phyloP scores from a whole-genome alignment of 148 eudicot species.

The Rhododendron ferrugineum region DNA sequence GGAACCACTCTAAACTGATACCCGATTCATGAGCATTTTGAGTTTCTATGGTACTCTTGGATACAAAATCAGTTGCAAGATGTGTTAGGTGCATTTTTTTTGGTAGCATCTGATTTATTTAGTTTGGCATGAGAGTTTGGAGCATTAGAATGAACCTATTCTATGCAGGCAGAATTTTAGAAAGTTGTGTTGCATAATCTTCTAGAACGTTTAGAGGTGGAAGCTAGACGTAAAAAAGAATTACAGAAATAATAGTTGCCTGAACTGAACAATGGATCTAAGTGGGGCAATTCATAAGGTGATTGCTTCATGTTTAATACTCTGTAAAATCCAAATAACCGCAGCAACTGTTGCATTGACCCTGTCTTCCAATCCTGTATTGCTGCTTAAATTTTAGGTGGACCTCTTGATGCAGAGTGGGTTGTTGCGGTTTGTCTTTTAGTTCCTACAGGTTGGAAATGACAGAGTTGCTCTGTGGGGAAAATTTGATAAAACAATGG shows the following conservation, averaged over 20 bases:
- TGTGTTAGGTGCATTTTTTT: not conserved
- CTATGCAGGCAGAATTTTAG: not conserved
- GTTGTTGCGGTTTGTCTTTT: not conserved
- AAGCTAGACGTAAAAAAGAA: not conserved
- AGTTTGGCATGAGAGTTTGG: not conserved
- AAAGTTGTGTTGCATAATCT: not conserved
- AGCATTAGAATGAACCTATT: not conserved
- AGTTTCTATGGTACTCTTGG: not conserved
- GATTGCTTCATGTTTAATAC: not conserved
- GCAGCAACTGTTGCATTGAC: not conserved
- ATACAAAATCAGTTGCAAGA: not conserved
- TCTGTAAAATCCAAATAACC: not conserved
- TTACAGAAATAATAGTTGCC: not conserved
- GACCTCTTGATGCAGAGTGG: not conserved
- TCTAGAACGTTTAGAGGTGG: not conserved
- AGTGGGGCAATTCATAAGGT: not conserved
- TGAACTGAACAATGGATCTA: not conserved
- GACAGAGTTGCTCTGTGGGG: not conserved
- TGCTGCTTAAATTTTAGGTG: not conserved
- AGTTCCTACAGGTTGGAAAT: not conserved
- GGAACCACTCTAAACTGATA: slow-evolving; percentile 9
- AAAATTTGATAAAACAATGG: not conserved
- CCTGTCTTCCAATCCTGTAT: not conserved
- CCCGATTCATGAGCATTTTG: not conserved
- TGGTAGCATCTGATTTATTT: not conserved